These are phyloP conservation scores for Saccharomycopsis fodiens DNA, from an alignment of 805 yeast genomes.

Conservation along the genomic window DNA sequence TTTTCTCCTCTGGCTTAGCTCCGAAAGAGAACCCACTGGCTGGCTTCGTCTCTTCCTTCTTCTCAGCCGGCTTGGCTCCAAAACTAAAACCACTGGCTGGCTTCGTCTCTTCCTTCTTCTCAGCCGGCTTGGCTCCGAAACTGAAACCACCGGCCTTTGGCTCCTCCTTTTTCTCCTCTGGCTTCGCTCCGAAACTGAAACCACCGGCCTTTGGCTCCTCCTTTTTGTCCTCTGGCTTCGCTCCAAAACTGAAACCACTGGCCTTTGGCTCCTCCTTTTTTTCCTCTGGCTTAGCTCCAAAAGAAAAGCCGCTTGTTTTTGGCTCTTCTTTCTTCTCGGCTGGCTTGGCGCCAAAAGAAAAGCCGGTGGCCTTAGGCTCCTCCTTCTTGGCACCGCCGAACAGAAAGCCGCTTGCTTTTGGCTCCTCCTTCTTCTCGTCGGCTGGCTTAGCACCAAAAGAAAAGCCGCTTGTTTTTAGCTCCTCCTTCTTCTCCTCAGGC, in stretches of 20 bases:
- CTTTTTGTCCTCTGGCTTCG: not conserved
- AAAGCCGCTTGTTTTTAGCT: constrained; percentile 21
- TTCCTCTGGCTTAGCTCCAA: not conserved
- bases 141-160: constrained; percentile 17
- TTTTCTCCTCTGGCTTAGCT: constrained; percentile 25
- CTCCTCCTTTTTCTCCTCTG: not conserved
- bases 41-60: constrained; percentile 17
- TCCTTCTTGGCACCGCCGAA: constrained; percentile 21
- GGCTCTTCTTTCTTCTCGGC: constrained; percentile 18
- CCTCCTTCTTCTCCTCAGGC: constrained; percentile 11
- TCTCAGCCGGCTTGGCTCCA: constrained; percentile 29
- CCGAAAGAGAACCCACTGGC: constrained; percentile 24
- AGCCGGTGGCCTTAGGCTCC: not conserved
- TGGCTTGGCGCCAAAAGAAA: constrained; percentile 13
- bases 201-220: constrained; percentile 10
- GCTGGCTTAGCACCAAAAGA: constrained; percentile 25
- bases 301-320: constrained; percentile 2
- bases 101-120: constrained; percentile 7
- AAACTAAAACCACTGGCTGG: constrained; percentile 7
- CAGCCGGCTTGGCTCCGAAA: constrained; percentile 19
- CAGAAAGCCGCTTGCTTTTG: constrained; percentile 22
- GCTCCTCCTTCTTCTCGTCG: not conserved
- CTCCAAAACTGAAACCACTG: constrained; percentile 14
- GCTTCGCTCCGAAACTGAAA: constrained; percentile 12
- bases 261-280: constrained; percentile 1